Evolutionary conservation across 495 filamentous ascomycete genomes (phyloP), one percentile per base, ranked within the genome.

Genomic region (Xylaria curta): DNA sequence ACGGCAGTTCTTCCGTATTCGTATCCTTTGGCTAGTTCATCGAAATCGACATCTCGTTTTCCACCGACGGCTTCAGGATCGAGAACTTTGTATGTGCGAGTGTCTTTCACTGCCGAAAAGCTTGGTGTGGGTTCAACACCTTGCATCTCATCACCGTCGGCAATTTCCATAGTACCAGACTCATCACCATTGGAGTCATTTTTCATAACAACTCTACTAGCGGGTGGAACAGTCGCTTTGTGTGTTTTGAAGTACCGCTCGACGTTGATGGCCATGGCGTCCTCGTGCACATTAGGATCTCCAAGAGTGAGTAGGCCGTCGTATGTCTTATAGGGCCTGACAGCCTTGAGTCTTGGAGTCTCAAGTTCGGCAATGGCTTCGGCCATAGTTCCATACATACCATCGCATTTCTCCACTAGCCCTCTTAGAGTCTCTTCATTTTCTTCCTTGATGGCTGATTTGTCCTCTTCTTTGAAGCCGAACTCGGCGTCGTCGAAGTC

Each of bases 401-500:
- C 94, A 56, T 90, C 87, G 63, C 85, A 89, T 49, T 83, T 78
- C 44, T 94, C 89, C 15, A 85, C 85, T 17, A 97, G 83, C 0
- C 80, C 75, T 70, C 86, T 88, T 15, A 98, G 81, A 4, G 89
- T 78, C 12, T 76, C 74, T 79, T 98, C 95, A 76, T 96, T 97
- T 47, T 83, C 58, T 56, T 60, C 70, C 86, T 98, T 98, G 68
- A 78, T 71, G 3, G 75, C 69, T 62, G 88, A 84, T 80, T 99
- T 99, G 74, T 92, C 89, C 80, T 99, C 95, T 83, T 99, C 95
- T 79, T 95, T 97, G 76, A 93, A 91, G 36, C 95, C 94, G 76
- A 90, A 97, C 40, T 97, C 94, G 4, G 89, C 77, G 82, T 98
- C 97, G 74, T 99, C 94, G 79, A 98, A 98, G 81, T 99, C 96